Percentiles rank a stretch among this genome's conserved stretches.
Conservation (phyloP, 495 filamentous ascomycete species). For the Penicillium egyptiacum region DNA sequence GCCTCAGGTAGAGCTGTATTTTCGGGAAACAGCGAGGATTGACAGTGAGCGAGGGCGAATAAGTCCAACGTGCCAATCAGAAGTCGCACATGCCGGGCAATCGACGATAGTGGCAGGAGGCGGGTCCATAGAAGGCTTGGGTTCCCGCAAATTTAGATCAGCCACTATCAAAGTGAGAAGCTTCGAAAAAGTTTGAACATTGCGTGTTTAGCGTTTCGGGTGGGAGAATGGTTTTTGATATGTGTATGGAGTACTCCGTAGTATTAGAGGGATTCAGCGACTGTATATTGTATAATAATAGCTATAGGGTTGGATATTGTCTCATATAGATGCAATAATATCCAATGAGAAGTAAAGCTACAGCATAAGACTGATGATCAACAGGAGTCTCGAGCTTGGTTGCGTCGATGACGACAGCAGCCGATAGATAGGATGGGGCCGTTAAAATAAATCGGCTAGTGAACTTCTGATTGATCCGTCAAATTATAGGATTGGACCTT, state of each 20-base stretch:
- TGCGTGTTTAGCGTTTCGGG: conserved; percentile 1
- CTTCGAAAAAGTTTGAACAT: conserved; percentile 3
- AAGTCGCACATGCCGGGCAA: conserved; percentile 23
- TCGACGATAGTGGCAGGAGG: conserved; percentile 31
- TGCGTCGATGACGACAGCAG: conserved; percentile 22
- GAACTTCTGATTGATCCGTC: neutral
- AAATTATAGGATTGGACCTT: neutral
- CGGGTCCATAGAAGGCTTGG: conserved; percentile 30
- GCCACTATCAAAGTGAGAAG: conserved; percentile 14
- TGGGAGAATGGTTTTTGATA: neutral
- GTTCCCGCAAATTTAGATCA: conserved; percentile 31
- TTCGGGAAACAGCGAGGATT: conserved; percentile 8
- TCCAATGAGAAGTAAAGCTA: neutral
- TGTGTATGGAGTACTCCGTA: too few relatives aligned
- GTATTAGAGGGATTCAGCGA: neutral
- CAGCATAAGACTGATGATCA: conserved; percentile 7
- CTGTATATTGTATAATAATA: neutral
- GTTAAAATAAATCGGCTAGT: conserved; percentile 9
- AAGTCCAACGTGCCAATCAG: conserved; percentile 31
- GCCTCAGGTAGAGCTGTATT: conserved; percentile 14
- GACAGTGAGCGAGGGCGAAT: conserved; percentile 23
- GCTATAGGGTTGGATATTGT: neutral
- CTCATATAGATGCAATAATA: neutral
- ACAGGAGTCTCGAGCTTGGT: conserved; percentile 16
- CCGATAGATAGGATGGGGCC: conserved; percentile 18